These are phyloP conservation scores for Candida anutae DNA, from an alignment of 1,139 yeast species.

Conservation along the genomic window DNA sequence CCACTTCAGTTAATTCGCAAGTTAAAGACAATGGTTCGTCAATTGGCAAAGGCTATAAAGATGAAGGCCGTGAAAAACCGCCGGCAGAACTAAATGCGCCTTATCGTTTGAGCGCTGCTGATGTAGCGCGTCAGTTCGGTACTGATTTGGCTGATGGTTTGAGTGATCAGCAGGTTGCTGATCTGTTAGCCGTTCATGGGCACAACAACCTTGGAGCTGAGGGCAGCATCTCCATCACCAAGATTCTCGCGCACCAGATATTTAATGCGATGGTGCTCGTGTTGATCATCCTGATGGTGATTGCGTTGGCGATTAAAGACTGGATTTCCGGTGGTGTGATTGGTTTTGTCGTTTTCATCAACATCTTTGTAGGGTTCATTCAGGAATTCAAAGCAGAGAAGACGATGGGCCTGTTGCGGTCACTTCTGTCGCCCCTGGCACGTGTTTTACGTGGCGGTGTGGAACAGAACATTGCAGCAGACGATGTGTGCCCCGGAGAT, in stretches of 20 bases:
- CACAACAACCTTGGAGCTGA: conserved; percentile 57
- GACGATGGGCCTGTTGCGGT: conserved; percentile 70
- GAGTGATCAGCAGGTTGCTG: conserved; percentile 24
- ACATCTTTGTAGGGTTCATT: conserved; percentile 60
- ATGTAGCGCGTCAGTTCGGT: conserved; percentile 27
- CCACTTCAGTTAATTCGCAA: too few relatives aligned
- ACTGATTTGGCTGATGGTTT: conserved; percentile 45
- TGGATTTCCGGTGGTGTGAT: conserved; percentile 85
- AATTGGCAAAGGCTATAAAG: conserved; percentile 11
- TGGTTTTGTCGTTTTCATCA: conserved; percentile 59
- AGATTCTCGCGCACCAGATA: conserved; percentile 60
- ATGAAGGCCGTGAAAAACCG: conserved; percentile 13
- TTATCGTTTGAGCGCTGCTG: conserved; percentile 24
- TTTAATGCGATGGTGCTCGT: conserved; percentile 80
- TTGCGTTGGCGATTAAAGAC: conserved; percentile 67
- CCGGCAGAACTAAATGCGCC: conserved; percentile 2
- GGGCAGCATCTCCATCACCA: conserved; percentile 45
- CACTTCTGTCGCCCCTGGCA: conserved; percentile 69
- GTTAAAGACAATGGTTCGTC: conserved; percentile 10
- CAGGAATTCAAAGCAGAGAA: conserved; percentile 73
- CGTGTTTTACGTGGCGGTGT: conserved; percentile 58
- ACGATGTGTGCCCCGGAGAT: conserved; percentile 76
- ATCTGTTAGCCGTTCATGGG: conserved; percentile 33
- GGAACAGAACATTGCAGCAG: conserved; percentile 53
- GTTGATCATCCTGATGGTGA: conserved; percentile 63